Evolutionary conservation across 805 yeast genomes (phyloP).

Genomic region (Saccharomyces jurei): DNA sequence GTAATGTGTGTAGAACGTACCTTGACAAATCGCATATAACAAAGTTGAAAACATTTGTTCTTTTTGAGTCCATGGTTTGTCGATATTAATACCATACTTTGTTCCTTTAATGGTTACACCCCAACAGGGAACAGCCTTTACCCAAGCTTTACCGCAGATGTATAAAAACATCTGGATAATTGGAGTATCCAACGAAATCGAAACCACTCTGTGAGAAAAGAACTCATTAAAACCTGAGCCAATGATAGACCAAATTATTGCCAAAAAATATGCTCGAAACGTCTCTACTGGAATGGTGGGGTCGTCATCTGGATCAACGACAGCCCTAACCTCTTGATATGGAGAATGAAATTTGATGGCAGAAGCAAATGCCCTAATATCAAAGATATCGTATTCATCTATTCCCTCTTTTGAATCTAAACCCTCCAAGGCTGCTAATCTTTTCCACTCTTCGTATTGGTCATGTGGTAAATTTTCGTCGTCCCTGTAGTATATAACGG

Average conservation of each 20-base stretch:
- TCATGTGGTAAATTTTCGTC: conserved; percentile 41
- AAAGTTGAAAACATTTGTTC: conserved; percentile 60
- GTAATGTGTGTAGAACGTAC: conserved; percentile 30
- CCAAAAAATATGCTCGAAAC: conserved; percentile 34
- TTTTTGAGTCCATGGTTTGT: conserved; percentile 50
- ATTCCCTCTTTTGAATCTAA: conserved; percentile 12
- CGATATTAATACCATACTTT: conserved; percentile 44
- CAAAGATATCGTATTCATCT: conserved; percentile 17
- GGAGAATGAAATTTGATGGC: conserved; percentile 42
- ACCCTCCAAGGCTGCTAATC: conserved; percentile 19
- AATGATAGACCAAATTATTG: conserved; percentile 40
- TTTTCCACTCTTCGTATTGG: conserved; percentile 31
- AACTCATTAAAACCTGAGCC: conserved; percentile 51
- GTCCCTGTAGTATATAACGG: conserved; percentile 35
- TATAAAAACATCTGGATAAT: conserved; percentile 41
- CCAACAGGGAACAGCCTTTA: conserved; percentile 39
- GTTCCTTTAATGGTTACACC: conserved; percentile 35
- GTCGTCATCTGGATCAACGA: conserved; percentile 47
- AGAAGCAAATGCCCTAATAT: conserved; percentile 30
- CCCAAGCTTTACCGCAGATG: conserved; percentile 39
- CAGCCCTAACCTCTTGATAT: conserved; percentile 60
- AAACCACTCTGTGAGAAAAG: conserved; percentile 48
- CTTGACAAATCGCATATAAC: conserved; percentile 33
- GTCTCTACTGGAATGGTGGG: conserved; percentile 42
- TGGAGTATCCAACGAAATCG: conserved; percentile 37